Evolutionary conservation across 2,329 filamentous ascomycete species (phyloP), one percentile per base, ranked within the genome.

Genomic region (Clonostachys rosea): DNA sequence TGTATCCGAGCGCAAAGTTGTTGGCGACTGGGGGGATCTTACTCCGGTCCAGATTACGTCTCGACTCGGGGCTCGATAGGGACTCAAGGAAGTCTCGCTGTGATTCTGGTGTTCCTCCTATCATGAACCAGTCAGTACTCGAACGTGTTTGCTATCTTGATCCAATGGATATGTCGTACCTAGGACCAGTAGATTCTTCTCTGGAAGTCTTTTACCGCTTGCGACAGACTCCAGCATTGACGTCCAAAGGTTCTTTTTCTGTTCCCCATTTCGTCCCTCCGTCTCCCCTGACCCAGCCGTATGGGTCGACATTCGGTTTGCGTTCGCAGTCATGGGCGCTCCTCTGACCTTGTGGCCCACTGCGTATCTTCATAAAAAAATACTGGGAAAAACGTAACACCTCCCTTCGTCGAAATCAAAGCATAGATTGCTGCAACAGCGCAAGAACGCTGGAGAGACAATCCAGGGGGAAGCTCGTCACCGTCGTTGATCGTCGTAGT

Each of bases 241-340:
- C 51, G 87, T 91, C 92, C 92, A 96, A 68, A 96, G 85, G 63
- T 95, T 89, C 69, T 89, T 89, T 71, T 89, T 91, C 53, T 86
- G 85, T 57, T 87, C 85, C 67, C 74, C 79, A 70, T 81, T 78
- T 54, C 76, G 78, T 57, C 70, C 70, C 43, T 81, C 80, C 48
- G 74, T 73, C n/a, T 68, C 65, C 50, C 75, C 75, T 54, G 73
- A 82, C 54, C 68, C 77, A 56, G 69, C 70, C 51, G 78, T 84
- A 69, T 78, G 81, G 59, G 72, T 81, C 50, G 79, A 83, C 61
- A 74, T 71, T 56, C 79, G 73, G 61, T 81, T 80, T 51, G 70
- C 65, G 60, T 71, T 77, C 56, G 68, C 64, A 57, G 75, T 70
- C 75, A 79, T 80, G 62, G 54, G 50, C 18, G n/a, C 39, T 45